Base-by-base conservation (phyloP, 495 filamentous ascomycete genomes). In the Penicillium robsamsonii region DNA sequence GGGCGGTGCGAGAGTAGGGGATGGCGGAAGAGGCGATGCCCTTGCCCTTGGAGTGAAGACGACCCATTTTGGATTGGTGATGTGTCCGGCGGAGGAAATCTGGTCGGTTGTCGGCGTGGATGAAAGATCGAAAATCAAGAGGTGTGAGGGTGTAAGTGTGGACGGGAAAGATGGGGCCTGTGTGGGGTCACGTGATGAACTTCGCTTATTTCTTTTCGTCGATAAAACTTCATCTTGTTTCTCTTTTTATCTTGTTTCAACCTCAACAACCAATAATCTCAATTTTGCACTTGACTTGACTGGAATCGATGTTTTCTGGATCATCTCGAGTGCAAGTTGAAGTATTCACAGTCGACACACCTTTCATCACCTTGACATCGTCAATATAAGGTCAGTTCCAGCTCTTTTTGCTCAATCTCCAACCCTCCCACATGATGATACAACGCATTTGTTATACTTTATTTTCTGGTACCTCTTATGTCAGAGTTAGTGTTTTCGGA, bases 21-120 rank as follows among this genome's bases (percentile, higher is more conserved):
- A 97, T 82, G 65, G 95, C 91, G 55, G 90, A 95, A 79, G 88
- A 79, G 52, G 90, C 88, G 75, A 97, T 97, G 76, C 95, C 95
- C 87, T 99, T 99, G 80, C 95, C 94, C 70, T 96, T 97, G 83
- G 83, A 88, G 89, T 99, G 95, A 84, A 98, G 87, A 80, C 94
- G 87, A 87, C 92, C 93, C 93, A 96, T 96, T 72, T 72, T 88
- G 79, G 42, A 67, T 66, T 79, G 67, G 66, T 59, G 65, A 68
- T 57, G 53, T 66, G 57, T 64, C 59, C 67, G 59, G 60, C 67
- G 59, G 60, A 57, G 63, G 57, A 61, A 57, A 53, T 58, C 57
- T 71, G 67, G 72, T 71, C 69, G 74, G 63, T 68, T 68, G 65
- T 73, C 66, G 70, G 70, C 71, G 65, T 67, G 63, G 60, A 64